Percentiles rank a stretch among this genome's conserved stretches.
These are phyloP conservation scores for Eucalyptus melliodora DNA, from an alignment of 345 rosid species.

Conservation along the genomic window DNA sequence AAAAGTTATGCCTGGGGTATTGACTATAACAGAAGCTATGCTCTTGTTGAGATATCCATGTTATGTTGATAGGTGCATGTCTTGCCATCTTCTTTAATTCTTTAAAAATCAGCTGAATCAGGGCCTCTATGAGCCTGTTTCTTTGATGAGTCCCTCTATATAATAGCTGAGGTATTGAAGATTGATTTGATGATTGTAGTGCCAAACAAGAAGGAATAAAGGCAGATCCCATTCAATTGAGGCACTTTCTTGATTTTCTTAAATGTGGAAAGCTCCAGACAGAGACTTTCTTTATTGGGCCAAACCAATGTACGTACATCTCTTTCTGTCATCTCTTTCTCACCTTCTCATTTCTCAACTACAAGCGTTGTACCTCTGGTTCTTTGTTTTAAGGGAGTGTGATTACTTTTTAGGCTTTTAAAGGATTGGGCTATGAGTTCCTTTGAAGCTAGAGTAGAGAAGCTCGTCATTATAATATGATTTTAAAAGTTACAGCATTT, in stretches of 20 bases:
- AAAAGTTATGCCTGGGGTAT: neutral
- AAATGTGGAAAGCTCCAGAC: constrained; percentile 50
- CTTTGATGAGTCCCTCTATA: neutral
- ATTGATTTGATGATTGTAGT: constrained; percentile 9
- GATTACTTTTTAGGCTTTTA: neutral
- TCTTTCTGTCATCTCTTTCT: no score
- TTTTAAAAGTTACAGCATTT: neutral
- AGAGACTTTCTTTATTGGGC: constrained; percentile 57
- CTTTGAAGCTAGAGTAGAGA: neutral
- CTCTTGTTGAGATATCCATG: neutral
- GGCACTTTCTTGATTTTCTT: constrained; percentile 49
- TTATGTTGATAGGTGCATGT: neutral
- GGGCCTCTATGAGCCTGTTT: neutral
- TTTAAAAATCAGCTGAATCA: neutral
- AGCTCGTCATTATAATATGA: neutral
- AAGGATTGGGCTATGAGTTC: neutral
- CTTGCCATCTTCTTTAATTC: neutral
- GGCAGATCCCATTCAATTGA: constrained; percentile 40
- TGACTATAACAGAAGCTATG: neutral
- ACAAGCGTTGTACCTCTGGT: neutral
- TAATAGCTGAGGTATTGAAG: neutral
- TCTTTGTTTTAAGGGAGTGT: neutral
- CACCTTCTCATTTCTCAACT: no score
- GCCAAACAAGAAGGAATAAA: constrained; percentile 67
- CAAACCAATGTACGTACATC: constrained; percentile 3